Evolutionary conservation across 148 eudicot genomes (phyloP), one percentile per base, ranked within the genome.

Genomic region (Amaranthus cruentus): DNA sequence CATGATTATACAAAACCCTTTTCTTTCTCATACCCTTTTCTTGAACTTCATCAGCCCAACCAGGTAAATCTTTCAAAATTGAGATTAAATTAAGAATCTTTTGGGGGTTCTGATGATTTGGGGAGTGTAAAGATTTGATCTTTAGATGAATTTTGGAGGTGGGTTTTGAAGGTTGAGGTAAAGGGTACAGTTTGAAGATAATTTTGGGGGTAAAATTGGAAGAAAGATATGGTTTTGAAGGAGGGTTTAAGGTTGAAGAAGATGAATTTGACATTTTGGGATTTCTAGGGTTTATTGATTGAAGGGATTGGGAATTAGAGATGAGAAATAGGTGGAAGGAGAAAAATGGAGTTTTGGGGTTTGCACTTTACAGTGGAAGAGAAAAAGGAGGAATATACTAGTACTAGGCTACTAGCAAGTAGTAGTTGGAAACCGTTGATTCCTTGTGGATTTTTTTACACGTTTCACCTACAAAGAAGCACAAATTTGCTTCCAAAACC

Each of bases 21-120:
- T 84, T 92, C 75, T 83, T 75, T 71, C 76, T 73, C 96, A 95
- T 87, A 49, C 97, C 89, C 73, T 82, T 80, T 70, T 95, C 99
- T 54, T 95, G 83, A 5, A 90, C 70, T 2, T 47, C 55, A 70
- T 95, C 99, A 3, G 94, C 87, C 98, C 99, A 95, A 59, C 90
- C 83, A 6, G 99, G 99, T 10, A 95, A 77, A 4, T 82, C 71
- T 0, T 57, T 82, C 43, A 96, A 57, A 68, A 90, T 75, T 46
- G 92, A 87, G 54, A 79, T 49, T 2, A 90, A 74, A 62, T 69
- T 76, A 47, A 74, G 78, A 59, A 75, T 57, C 68, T 82, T 83
- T 49, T 15, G 51, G 85, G 18, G 28, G 54, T 44, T 72, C 52
- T 71, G 72, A 43, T 83, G 73, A 47, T 72, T 54, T 63, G 85